Conservation (phyloP, 768 basidiomycete species). For the Trichaptum fuscoviolaceum region DNA sequence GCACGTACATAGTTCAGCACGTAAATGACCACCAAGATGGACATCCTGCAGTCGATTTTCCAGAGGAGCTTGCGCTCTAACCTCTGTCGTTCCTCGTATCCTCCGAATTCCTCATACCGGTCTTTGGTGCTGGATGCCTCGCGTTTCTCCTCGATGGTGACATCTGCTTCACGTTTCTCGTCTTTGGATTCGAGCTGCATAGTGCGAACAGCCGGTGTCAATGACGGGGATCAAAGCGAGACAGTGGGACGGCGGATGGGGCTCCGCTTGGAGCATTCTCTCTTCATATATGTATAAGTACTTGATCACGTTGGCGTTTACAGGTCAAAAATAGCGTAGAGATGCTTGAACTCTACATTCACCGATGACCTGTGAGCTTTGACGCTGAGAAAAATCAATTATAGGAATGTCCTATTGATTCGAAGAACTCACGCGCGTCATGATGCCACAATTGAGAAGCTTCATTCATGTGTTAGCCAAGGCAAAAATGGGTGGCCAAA, state of each 20-base stretch:
- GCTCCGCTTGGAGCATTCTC: background rate
- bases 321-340: background rate
- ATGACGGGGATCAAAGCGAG: background rate
- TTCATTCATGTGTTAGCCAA: too few relatives aligned
- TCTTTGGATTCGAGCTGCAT: background rate
- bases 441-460: too few relatives aligned
- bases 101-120: background rate
- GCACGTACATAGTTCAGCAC: constrained; percentile 30
- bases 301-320: background rate
- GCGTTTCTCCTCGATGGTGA: background rate
- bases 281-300: background rate
- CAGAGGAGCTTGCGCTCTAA: constrained; percentile 3
- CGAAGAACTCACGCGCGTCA: too few relatives aligned
- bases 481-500: too few relatives aligned
- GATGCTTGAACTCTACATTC: background rate
- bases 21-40: constrained; percentile 25
- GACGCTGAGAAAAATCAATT: background rate
- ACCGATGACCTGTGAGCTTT: background rate
- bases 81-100: background rate
- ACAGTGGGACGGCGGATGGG: background rate
- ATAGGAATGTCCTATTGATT: background rate
- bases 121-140: background rate
- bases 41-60: constrained; percentile 2
- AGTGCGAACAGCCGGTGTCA: background rate
- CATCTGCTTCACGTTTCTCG: background rate